Percentiles rank a stretch among this genome's conserved stretches.
Conservation (phyloP, 1,139 yeast genomes). For the Suhomyces bokatorum region DNA sequence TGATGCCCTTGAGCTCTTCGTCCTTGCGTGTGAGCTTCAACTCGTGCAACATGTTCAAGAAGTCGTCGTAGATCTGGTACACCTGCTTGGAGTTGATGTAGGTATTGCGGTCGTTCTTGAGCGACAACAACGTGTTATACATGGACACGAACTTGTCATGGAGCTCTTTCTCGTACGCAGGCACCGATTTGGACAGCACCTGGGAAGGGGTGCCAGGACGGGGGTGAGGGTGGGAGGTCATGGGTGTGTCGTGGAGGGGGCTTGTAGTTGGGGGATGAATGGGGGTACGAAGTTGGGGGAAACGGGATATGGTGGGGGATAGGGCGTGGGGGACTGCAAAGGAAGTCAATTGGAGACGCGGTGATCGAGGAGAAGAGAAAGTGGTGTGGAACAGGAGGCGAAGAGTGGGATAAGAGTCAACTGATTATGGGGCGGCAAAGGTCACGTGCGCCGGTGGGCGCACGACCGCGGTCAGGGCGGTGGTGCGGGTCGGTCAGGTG, state of each 20-base stretch:
- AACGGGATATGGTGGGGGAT: background rate
- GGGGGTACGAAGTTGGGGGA: background rate
- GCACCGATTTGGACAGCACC: constrained; percentile 14
- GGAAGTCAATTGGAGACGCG: background rate
- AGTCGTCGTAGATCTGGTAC: constrained; percentile 52
- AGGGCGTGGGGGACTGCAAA: background rate
- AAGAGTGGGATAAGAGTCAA: constrained; percentile 1
- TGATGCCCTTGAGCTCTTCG: constrained; percentile 48
- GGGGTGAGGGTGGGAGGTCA: constrained; percentile 4
- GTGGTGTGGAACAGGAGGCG: constrained; percentile 1
- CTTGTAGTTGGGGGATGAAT: background rate
- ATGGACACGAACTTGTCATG: constrained; percentile 49
- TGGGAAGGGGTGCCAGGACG: constrained; percentile 11
- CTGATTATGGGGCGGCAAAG: constrained; percentile 1
- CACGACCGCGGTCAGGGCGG: background rate
- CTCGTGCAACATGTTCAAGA: constrained; percentile 51
- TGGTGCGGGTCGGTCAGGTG: background rate
- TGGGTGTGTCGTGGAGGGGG: background rate
- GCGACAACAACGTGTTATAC: constrained; percentile 50
- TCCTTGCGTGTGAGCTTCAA: constrained; percentile 50
- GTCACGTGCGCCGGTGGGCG: background rate
- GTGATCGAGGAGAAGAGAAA: background rate
- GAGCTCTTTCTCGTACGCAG: constrained; percentile 49
- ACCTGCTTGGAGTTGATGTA: constrained; percentile 68
- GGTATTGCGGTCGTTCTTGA: constrained; percentile 65